Evolutionary conservation across 257 asterid genomes (phyloP).

Genomic region (Ballota nigra): DNA sequence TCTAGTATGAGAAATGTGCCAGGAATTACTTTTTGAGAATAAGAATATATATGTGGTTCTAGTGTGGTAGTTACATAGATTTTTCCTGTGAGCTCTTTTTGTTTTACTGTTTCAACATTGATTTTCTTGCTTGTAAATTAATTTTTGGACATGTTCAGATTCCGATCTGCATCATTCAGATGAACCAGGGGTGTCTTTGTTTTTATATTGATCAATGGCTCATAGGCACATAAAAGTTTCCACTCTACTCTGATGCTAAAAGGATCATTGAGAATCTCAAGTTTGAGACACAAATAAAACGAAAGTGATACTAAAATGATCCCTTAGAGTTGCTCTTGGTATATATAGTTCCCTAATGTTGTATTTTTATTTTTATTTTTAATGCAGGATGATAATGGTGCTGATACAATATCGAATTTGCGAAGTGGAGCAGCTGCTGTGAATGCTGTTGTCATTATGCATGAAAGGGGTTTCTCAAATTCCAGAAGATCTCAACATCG

Average conservation of each 20-base stretch:
- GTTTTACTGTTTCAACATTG: background rate
- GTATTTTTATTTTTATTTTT: conserved; percentile 6
- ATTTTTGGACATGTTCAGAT: background rate
- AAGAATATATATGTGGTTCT: background rate
- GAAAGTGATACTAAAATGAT: background rate
- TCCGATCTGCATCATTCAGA: background rate
- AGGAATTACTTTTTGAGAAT: background rate
- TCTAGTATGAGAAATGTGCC: background rate
- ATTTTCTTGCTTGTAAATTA: background rate
- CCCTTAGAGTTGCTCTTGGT: background rate
- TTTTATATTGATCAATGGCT: background rate
- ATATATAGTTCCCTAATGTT: background rate
- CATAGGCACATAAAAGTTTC: background rate
- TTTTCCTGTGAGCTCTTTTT: background rate
- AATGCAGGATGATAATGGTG: conserved; percentile 61
- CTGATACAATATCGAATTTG: conserved; percentile 56
- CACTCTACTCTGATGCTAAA: background rate
- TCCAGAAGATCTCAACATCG: conserved; percentile 83
- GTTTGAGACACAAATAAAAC: background rate
- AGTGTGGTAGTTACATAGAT: background rate
- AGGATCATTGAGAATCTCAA: background rate
- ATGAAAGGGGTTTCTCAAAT: conserved; percentile 73
- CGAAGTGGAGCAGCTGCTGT: conserved; percentile 91
- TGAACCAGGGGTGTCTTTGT: background rate
- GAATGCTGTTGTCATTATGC: conserved; percentile 85